phyloP scores from a whole-genome alignment of 768 basidiomycete genomes.

The Mycena polygramma region DNA sequence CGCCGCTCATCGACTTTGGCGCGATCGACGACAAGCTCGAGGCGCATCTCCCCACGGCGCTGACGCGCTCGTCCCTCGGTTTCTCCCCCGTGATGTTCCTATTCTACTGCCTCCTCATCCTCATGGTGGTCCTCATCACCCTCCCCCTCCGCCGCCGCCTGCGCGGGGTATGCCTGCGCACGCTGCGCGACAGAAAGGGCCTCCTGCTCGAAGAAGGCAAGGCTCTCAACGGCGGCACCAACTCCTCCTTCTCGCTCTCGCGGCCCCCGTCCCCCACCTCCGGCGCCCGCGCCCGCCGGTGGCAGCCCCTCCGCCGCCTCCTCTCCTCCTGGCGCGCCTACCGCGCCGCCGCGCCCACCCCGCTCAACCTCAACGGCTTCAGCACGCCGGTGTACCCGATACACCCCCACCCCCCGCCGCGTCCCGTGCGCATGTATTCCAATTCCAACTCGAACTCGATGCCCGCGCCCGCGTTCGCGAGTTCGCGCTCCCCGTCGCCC shows the following conservation, averaged over 20 bases:
- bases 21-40: slow-evolving; percentile 74
- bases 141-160: slow-evolving; percentile 73
- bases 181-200: slow-evolving; percentile 53
- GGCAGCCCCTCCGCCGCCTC: slow-evolving; percentile 52
- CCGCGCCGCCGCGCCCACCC: slow-evolving; percentile 9
- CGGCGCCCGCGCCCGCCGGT: slow-evolving; percentile 44
- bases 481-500: slow-evolving; percentile 64
- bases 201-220: slow-evolving; percentile 69
- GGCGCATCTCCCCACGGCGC: slow-evolving; percentile 73
- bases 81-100: slow-evolving; percentile 79
- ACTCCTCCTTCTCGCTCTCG: slow-evolving; percentile 33
- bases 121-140: slow-evolving; percentile 56
- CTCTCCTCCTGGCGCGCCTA: slow-evolving; percentile 47
- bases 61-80: slow-evolving; percentile 75
- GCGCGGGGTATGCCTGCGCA: slow-evolving; percentile 60
- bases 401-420: too few relatives aligned
- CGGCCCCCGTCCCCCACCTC: slow-evolving; percentile 52
- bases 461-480: slow-evolving; percentile 55
- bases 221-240: slow-evolving; percentile 31
- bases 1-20: slow-evolving; percentile 66
- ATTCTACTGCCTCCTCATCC: slow-evolving; percentile 62
- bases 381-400: slow-evolving; percentile 45
- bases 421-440: slow-evolving; percentile 51
- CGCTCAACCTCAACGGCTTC: slow-evolving; percentile 27
- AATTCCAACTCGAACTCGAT: slow-evolving; percentile 40